Evolutionary conservation across 2,329 filamentous ascomycete species (phyloP).

Genomic region (Magnaporthales sp.): DNA sequence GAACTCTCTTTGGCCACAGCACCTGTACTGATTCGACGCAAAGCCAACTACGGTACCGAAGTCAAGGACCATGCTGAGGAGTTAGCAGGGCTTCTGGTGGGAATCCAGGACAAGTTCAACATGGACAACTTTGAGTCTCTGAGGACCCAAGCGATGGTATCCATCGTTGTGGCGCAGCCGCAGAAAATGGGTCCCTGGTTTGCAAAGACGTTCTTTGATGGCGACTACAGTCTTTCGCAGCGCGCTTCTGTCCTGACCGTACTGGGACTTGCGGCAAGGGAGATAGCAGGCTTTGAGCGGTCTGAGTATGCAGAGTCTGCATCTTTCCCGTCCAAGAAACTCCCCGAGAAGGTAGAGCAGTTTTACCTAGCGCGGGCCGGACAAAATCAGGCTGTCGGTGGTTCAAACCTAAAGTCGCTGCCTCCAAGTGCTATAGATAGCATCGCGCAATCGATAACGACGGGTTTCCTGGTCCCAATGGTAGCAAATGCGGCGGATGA

Average conservation of each 20-base stretch:
- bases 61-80: slow-evolving; percentile 77
- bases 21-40: slow-evolving; percentile 73
- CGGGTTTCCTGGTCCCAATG: slow-evolving; percentile 69
- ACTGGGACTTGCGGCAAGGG: slow-evolving; percentile 72
- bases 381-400: slow-evolving; percentile 5
- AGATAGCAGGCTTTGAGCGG: slow-evolving; percentile 67
- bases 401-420: slow-evolving; percentile 35
- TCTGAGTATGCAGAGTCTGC: slow-evolving; percentile 39
- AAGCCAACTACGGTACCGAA: slow-evolving; percentile 81
- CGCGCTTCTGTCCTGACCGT: slow-evolving; percentile 74
- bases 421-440: slow-evolving; percentile 54
- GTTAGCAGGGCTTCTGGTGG: slow-evolving; percentile 65
- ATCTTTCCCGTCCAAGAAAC: slow-evolving; percentile 70
- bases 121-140: slow-evolving; percentile 69
- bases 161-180: slow-evolving; percentile 69
- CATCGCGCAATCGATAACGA: slow-evolving; percentile 60
- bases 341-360: slow-evolving; percentile 65
- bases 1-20: slow-evolving; percentile 71
- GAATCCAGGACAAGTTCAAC: slow-evolving; percentile 79
- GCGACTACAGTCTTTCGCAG: slow-evolving; percentile 83
- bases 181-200: slow-evolving; percentile 76
- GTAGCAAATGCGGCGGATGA: slow-evolving; percentile 75
- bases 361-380: slow-evolving; percentile 45
- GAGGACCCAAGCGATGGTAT: slow-evolving; percentile 72
- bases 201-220: slow-evolving; percentile 76